Conservation (phyloP, 2,329 filamentous ascomycete species). For the Aspergillus flavus region DNA sequence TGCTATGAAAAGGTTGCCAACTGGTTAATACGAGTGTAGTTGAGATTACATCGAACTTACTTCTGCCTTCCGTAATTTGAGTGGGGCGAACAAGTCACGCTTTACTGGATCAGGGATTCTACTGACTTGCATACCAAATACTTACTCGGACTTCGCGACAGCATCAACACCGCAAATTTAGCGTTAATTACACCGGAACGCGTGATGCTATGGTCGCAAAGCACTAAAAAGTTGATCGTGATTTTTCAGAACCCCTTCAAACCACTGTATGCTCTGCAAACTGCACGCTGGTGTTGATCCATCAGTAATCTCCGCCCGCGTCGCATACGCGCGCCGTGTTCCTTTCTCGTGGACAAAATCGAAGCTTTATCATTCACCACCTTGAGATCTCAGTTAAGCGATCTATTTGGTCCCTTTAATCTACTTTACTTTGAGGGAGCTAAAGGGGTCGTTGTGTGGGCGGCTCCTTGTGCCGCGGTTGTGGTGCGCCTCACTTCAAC, state of each 20-base stretch:
- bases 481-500: neutral
- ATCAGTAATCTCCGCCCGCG: neutral
- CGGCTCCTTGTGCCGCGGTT: neutral
- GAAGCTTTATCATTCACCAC: neutral
- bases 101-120: conserved; percentile 3
- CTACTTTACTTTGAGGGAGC: neutral
- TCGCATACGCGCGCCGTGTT: conserved; percentile 9
- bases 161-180: neutral
- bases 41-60: neutral
- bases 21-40: neutral
- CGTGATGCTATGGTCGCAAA: neutral
- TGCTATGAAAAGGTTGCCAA: neutral
- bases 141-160: neutral
- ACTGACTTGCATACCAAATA: conserved; percentile 3
- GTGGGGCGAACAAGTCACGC: conserved; percentile 3
- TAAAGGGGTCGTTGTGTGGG: neutral
- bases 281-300: neutral
- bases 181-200: neutral
- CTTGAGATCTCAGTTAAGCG: neutral
- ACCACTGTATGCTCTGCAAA: neutral
- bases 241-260: neutral
- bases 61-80: neutral
- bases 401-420: neutral
- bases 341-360: neutral
- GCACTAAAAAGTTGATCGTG: neutral